Evolutionary conservation across 1,139 yeast species (phyloP), one percentile per base, ranked within the genome.

Genomic region (Blastobotrys buckinghamii): DNA sequence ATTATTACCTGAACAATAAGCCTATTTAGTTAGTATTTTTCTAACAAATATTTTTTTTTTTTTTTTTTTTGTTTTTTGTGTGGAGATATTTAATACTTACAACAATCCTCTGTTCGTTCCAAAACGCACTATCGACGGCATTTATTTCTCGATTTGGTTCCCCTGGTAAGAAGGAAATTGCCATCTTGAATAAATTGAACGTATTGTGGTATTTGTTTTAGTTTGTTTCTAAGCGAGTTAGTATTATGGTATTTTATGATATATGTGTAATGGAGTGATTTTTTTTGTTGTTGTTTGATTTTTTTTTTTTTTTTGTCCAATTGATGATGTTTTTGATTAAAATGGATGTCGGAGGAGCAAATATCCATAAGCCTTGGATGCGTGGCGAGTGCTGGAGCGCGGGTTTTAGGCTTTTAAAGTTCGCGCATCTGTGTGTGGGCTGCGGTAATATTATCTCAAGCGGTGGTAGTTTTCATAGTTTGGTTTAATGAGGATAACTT

Each of bases 1-100:
- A 63, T 88, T 89, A 67, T 89, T 88, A 1, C 96, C 97, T 1
- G 96, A 86, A 48, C 92, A 86, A 62, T 90, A 90, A 0, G 81
- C 83, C 68, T 67, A 35, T 35, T 16, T 35, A 9, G 19, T 37
- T 20, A 20, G 40, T 10, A 19, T 8, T 13, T 10, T 5, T 22
- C 7, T 15, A n/a, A n/a, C n/a, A n/a, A n/a, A n/a, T n/a, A n/a
- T 17, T 7, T 22, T 12, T 38, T 44, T 30, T 41, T 15, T 35
- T n/a, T 42, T 26, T n/a, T 24, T n/a, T n/a, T n/a, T 30, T 32
- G 15, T 7, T 32, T 20, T 33, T 29, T 16, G 16, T 26, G 29
- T 10, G n/a, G n/a, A n/a, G n/a, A n/a, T 29, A 3, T 29, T 29
- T 10, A 29, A 29, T 22, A 59, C 70, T 38, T 55, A 68, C 70